Evolutionary conservation across 139 green algal genomes (phyloP), one percentile per base, ranked within the genome.

Genomic region (Chlorella sp.): DNA sequence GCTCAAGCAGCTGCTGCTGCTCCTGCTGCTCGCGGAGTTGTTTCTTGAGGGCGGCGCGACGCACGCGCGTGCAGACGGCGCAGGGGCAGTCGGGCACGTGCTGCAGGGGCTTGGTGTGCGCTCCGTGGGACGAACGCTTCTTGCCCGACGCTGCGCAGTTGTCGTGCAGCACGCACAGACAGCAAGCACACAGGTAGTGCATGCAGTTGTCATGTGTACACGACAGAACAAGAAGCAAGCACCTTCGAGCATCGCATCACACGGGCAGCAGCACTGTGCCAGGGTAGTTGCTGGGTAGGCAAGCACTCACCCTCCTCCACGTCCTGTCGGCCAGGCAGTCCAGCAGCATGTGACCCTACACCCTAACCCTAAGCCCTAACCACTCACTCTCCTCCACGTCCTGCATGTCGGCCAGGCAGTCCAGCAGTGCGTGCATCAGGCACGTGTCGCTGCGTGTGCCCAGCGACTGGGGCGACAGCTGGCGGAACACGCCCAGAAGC

Each of bases 351-450:
- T 55, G 42, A 55, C 42, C 42, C 42, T 17, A 55, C 42, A 10
- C 17, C 42, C 42, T 55, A 24, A 17, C 42, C 42, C 42, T 17
- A 10, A 10, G 10, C 42, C 42, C 42, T 55, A n/a, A n/a, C 17
- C 3, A 64, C 67, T 14, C 67, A 72, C 67, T 49, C 29, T 63
- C 29, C 4, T 72, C 67, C 36, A 72, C 14, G 14, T 62, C n/a
- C 29, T 42, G 23, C 67, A 72, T 63, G 27, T 63, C 35, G 2
- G 29, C 27, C 29, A 72, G 42, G 4, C 49, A 35, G n/a, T 72
- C 67, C 67, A 72, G 5, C 27, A 72, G 42, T 17, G 42, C 42
- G 10, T 55, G 42, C 42, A 55, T 55, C 10, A 55, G 10, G 42
- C 42, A 55, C 42, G 17, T 17, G 42, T 55, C 42, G 10, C 10